phyloP scores from a whole-genome alignment of 192 early-diverging fungal genomes.

The Radiomyces spectabilis region DNA sequence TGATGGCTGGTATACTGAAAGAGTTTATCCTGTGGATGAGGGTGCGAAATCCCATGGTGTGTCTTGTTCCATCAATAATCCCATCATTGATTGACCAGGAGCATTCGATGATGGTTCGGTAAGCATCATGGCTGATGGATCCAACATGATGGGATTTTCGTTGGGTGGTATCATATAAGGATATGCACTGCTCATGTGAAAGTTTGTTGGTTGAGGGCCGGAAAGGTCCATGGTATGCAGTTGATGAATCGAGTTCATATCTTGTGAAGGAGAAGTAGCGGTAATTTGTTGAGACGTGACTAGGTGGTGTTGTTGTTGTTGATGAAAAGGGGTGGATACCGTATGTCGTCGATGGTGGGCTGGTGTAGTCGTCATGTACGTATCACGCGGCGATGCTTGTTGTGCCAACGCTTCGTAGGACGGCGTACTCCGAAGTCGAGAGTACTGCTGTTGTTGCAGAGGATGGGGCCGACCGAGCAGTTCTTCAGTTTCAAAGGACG shows the following conservation, averaged over 20 bases:
- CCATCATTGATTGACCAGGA: constrained; percentile 18
- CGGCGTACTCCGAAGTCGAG: no score
- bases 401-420: no score
- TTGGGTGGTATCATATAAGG: no score
- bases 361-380: not conserved
- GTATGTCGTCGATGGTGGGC: constrained; percentile 1
- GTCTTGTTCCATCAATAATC: constrained; percentile 2
- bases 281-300: no score
- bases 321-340: not conserved
- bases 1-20: no score
- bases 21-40: no score
- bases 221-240: no score
- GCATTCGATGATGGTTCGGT: not conserved
- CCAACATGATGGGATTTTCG: constrained; percentile 4
- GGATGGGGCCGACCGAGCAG: not conserved
- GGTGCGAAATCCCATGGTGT: not conserved
- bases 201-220: no score
- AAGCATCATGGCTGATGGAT: constrained; percentile 12
- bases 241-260: no score
- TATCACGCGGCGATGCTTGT: not conserved
- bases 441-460: not conserved
- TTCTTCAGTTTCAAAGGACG: not conserved
- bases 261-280: no score
- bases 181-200: no score
- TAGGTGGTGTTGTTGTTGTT: not conserved